phyloP scores from a whole-genome alignment of 345 rosid genomes.

The Hibiscus syriacus region DNA sequence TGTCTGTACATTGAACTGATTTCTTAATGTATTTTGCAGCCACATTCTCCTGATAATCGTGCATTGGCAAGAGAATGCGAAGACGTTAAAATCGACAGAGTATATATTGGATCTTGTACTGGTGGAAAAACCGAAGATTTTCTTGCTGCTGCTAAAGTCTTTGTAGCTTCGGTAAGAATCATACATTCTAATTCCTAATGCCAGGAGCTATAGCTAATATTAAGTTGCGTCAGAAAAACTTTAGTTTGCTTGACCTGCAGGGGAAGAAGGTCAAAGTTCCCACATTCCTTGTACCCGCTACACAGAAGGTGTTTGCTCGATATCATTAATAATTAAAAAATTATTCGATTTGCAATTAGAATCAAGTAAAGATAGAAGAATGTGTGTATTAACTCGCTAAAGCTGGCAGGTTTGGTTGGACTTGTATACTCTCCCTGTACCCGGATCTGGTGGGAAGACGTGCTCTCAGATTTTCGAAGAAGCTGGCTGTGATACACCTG shows the following conservation, averaged over 20 bases:
- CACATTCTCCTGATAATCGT: slow-evolving; percentile 96
- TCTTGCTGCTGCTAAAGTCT: slow-evolving; percentile 87
- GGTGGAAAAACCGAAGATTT: slow-evolving; percentile 96
- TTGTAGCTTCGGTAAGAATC: slow-evolving; percentile 69
- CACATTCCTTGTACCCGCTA: slow-evolving; percentile 97
- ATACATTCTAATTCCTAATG: background rate
- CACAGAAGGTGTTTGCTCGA: slow-evolving; percentile 53
- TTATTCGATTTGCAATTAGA: background rate
- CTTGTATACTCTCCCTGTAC: slow-evolving; percentile 72
- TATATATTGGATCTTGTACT: slow-evolving; percentile 96
- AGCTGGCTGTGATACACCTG: slow-evolving; percentile 95
- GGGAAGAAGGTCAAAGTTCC: slow-evolving; percentile 81
- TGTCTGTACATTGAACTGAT: slow-evolving; percentile 6
- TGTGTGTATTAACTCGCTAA: background rate
- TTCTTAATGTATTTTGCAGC: slow-evolving; percentile 45
- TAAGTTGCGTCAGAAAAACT: background rate
- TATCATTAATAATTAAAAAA: background rate
- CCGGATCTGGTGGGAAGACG: slow-evolving; percentile 95
- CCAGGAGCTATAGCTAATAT: no score
- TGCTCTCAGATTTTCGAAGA: slow-evolving; percentile 96
- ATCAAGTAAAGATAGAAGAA: background rate
- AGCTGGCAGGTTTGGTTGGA: slow-evolving; percentile 84
- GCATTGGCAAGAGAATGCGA: slow-evolving; percentile 98
- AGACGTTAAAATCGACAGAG: slow-evolving; percentile 97
- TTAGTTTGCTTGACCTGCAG: slow-evolving; percentile 34